A percentile compares a stretch with the other conserved stretches of the same genome.
phyloP scores from a whole-genome alignment of 1,284 basidiomycete species.

The Irpex sp. region DNA sequence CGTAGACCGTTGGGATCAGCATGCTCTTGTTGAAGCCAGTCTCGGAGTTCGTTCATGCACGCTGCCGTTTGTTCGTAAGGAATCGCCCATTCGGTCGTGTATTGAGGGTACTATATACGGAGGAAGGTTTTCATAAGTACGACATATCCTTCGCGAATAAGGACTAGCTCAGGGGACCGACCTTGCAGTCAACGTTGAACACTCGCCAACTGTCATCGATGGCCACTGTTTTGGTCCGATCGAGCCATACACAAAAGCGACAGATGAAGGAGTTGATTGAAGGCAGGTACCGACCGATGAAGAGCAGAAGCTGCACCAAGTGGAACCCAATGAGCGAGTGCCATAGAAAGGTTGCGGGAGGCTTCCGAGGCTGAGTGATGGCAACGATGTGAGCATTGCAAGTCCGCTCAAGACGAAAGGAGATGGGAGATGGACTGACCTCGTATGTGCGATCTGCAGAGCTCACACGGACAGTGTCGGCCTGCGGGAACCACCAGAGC shows the following conservation, averaged over 20 bases:
- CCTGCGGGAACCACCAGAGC: slow-evolving; percentile 95
- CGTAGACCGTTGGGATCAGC: slow-evolving; percentile 69
- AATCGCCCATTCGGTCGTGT: slow-evolving; percentile 93
- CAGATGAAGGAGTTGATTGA: slow-evolving; percentile 53
- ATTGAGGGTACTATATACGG: slow-evolving; percentile 69
- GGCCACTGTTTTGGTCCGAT: slow-evolving; percentile 41
- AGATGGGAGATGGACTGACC: slow-evolving; percentile 40
- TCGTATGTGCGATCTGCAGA: slow-evolving; percentile 74
- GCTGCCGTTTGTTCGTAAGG: slow-evolving; percentile 62
- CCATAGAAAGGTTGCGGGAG: slow-evolving; percentile 64
- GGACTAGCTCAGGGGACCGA: slow-evolving; percentile 33
- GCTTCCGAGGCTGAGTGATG: slow-evolving; percentile 40
- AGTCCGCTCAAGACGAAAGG: slow-evolving; percentile 9
- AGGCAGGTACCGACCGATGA: slow-evolving; percentile 60
- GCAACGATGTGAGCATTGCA: slow-evolving; percentile 18
- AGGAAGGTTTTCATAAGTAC: not conserved
- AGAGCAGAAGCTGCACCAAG: slow-evolving; percentile 77
- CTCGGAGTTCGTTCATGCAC: slow-evolving; percentile 72
- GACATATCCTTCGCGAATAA: not conserved
- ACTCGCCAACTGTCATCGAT: slow-evolving; percentile 76
- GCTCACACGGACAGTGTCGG: slow-evolving; percentile 71
- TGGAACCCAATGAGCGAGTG: slow-evolving; percentile 70
- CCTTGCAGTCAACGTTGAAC: slow-evolving; percentile 83
- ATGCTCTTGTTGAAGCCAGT: slow-evolving; percentile 74
- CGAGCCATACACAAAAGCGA: slow-evolving; percentile 61